These are phyloP conservation scores for Austroboletus festivus DNA, from an alignment of 768 basidiomycete genomes.

Conservation along the genomic window DNA sequence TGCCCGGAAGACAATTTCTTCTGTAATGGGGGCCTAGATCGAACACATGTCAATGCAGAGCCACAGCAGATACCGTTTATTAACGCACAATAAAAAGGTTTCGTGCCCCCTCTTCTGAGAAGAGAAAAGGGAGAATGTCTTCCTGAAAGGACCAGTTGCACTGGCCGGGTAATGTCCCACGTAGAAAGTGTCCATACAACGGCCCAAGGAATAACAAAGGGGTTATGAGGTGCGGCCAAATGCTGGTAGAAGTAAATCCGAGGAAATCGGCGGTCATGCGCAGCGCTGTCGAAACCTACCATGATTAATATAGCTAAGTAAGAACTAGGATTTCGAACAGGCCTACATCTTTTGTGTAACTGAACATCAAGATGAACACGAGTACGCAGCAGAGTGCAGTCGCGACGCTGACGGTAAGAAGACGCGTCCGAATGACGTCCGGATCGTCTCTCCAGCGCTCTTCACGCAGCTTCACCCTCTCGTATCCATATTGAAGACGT, in stretches of 20 bases:
- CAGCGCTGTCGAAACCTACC: constrained; percentile 20
- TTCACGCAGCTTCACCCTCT: constrained; percentile 31
- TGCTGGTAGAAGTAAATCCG: constrained; percentile 32
- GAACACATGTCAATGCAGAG: neutral
- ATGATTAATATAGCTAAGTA: constrained; percentile 5
- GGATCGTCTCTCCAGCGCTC: constrained; percentile 80
- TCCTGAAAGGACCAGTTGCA: constrained; percentile 41
- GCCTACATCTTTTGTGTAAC: constrained; percentile 20
- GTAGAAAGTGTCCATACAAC: constrained; percentile 54
- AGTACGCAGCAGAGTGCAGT: constrained; percentile 55
- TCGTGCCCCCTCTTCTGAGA: constrained; percentile 57
- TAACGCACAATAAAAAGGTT: constrained; percentile 58
- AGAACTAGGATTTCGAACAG: too few relatives aligned
- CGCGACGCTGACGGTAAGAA: constrained; percentile 63
- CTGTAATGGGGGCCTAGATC: constrained; percentile 79
- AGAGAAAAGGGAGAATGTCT: constrained; percentile 40
- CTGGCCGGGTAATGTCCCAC: constrained; percentile 53
- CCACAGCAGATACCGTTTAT: neutral
- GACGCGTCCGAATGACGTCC: constrained; percentile 74
- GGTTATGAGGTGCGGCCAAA: constrained; percentile 59
- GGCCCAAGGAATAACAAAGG: constrained; percentile 79
- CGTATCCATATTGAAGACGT: constrained; percentile 25
- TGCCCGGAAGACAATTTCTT: constrained; percentile 88
- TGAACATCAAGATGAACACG: constrained; percentile 45
- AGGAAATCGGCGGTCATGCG: constrained; percentile 39